Conservation (phyloP, 208 protist genomes). For the Crithidia thermophila region DNA sequence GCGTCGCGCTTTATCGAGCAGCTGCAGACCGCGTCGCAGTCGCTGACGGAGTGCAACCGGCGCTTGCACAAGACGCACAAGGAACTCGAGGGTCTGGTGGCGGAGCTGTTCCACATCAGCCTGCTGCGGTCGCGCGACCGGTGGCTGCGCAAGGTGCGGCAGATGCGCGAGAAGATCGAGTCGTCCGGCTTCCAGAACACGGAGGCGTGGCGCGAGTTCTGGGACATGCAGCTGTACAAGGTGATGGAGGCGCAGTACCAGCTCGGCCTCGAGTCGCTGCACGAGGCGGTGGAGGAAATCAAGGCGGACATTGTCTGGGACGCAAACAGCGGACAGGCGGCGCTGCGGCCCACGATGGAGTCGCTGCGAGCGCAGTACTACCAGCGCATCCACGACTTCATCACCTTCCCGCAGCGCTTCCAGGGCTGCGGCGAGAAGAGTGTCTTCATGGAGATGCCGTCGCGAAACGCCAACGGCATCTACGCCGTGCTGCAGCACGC, state of each 20-base stretch:
- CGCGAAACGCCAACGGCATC: conserved; percentile 88
- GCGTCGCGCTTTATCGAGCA: conserved; percentile 85
- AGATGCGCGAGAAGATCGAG: conserved; percentile 91
- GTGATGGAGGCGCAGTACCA: conserved; percentile 97
- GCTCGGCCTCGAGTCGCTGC: conserved; percentile 90
- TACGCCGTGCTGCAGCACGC: conserved; percentile 94
- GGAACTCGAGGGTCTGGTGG: conserved; percentile 82
- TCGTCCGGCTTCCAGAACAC: conserved; percentile 89
- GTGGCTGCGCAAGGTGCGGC: conserved; percentile 91
- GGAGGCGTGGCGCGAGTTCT: conserved; percentile 94
- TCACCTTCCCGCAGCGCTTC: conserved; percentile 94
- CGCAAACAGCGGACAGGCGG: conserved; percentile 70
- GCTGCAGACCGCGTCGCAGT: conserved; percentile 82
- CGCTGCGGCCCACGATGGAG: conserved; percentile 91
- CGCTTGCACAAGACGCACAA: conserved; percentile 93
- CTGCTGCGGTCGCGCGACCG: conserved; percentile 91
- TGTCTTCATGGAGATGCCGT: conserved; percentile 88
- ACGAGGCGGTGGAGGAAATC: conserved; percentile 93
- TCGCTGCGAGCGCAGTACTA: conserved; percentile 94
- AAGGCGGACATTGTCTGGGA: conserved; percentile 93
- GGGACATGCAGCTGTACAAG: conserved; percentile 99
- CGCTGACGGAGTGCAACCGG: conserved; percentile 92
- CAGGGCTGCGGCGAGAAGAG: conserved; percentile 71
- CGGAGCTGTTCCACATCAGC: conserved; percentile 92
- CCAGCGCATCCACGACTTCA: conserved; percentile 94